Evolutionary conservation across 116 monocot species (phyloP).

Genomic region (Cymodocea nodosa): DNA sequence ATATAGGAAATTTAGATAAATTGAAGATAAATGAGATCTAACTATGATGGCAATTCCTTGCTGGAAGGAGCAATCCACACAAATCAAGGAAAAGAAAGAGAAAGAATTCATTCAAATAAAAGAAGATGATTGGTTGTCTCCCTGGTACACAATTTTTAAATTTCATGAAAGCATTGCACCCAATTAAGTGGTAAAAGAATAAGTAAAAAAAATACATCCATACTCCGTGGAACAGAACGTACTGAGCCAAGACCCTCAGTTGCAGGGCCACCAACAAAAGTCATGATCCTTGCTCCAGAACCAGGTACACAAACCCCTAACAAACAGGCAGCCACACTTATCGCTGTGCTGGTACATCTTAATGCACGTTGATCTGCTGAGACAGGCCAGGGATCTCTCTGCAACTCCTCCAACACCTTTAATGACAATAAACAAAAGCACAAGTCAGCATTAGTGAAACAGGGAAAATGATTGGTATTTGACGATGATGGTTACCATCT

Average conservation of each 20-base stretch:
- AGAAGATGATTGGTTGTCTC: no score
- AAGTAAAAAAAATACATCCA: not conserved
- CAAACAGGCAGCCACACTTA: constrained; percentile 76
- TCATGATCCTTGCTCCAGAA: constrained; percentile 98
- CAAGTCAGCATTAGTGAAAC: constrained; percentile 5
- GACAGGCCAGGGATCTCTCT: constrained; percentile 89
- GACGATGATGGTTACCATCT: no score
- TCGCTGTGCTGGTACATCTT: constrained; percentile 80
- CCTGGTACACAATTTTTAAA: no score
- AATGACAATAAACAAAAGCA: not conserved
- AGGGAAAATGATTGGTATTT: not conserved
- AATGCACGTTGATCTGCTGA: constrained; percentile 68
- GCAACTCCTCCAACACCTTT: constrained; percentile 87
- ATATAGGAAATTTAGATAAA: no score
- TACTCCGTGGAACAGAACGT: constrained; percentile 1
- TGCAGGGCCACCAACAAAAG: constrained; percentile 93
- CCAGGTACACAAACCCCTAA: constrained; percentile 95
- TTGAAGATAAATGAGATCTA: no score
- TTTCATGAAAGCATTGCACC: not conserved
- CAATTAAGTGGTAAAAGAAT: not conserved
- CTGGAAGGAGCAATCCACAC: no score
- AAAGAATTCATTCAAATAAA: no score
- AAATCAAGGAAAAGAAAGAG: no score
- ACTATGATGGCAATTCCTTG: no score
- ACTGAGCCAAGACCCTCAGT: constrained; percentile 44